These are phyloP conservation scores for Rosa persica DNA, from an alignment of 306 rosid species.

Conservation along the genomic window DNA sequence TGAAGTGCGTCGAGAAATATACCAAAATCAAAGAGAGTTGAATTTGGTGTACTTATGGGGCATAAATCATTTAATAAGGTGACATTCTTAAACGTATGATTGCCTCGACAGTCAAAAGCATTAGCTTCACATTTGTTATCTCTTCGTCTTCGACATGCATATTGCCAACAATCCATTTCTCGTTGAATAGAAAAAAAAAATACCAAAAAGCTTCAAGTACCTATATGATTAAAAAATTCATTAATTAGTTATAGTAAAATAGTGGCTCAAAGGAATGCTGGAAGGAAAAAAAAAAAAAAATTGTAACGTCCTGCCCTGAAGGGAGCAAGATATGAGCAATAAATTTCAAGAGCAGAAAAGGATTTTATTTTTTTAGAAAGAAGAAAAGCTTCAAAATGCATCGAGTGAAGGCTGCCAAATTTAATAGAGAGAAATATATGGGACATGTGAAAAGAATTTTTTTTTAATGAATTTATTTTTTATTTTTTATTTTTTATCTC, in stretches of 20 bases:
- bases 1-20: background rate
- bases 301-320: no score
- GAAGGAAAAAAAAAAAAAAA: no score
- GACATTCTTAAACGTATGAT: background rate
- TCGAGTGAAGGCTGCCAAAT: no score
- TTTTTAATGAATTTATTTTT: no score
- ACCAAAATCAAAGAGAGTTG: background rate
- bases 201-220: slow-evolving; percentile 33
- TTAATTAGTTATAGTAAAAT: background rate
- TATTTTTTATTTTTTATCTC: no score
- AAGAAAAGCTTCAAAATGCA: no score
- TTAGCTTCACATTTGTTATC: background rate
- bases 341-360: no score
- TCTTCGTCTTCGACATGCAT: background rate
- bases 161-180: background rate
- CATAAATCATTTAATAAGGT: background rate
- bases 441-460: no score
- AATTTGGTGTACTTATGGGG: background rate
- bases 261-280: no score
- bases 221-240: slow-evolving; percentile 1
- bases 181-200: slow-evolving; percentile 21
- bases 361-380: no score
- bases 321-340: no score
- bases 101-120: background rate
- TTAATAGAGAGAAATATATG: no score